Conservation (phyloP, 345 rosid species). For the Draba incana region DNA sequence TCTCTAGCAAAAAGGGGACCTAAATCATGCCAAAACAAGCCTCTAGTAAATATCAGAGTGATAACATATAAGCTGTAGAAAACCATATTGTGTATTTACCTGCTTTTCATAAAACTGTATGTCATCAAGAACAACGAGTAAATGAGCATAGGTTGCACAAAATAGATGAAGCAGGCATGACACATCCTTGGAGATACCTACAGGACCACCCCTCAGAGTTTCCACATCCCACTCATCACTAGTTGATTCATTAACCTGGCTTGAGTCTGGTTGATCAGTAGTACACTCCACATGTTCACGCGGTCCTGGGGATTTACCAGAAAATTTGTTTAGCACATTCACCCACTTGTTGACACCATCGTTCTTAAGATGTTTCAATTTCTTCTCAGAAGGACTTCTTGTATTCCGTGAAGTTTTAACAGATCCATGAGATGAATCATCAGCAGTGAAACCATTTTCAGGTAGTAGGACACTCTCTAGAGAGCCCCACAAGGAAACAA, state of each 20-base stretch:
- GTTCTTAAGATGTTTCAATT: constrained; percentile 54
- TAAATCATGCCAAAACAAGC: constrained; percentile 44
- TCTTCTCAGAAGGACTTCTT: constrained; percentile 48
- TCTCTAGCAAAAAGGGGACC: constrained; percentile 86
- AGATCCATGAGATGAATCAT: constrained; percentile 22
- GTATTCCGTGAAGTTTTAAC: constrained; percentile 47
- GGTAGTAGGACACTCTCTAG: constrained; percentile 62
- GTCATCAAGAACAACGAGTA: constrained; percentile 97
- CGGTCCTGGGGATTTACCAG: constrained; percentile 69
- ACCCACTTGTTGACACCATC: constrained; percentile 73
- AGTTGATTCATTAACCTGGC: constrained; percentile 49
- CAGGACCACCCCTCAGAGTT: constrained; percentile 70
- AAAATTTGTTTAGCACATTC: constrained; percentile 67
- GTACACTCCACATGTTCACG: constrained; percentile 39
- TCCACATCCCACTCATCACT: constrained; percentile 74
- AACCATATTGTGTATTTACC: constrained; percentile 49
- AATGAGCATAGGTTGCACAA: constrained; percentile 86
- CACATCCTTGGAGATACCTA: constrained; percentile 68
- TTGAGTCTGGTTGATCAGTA: constrained; percentile 46
- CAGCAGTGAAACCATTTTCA: constrained; percentile 33
- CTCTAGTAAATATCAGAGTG: constrained; percentile 27
- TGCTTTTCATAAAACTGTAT: constrained; percentile 96
- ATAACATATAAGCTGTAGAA: constrained; percentile 26
- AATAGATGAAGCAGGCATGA: constrained; percentile 83
- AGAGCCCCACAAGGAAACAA: constrained; percentile 66